phyloP scores from a whole-genome alignment of 768 basidiomycete genomes.

The Botryobasidium botryosum region DNA sequence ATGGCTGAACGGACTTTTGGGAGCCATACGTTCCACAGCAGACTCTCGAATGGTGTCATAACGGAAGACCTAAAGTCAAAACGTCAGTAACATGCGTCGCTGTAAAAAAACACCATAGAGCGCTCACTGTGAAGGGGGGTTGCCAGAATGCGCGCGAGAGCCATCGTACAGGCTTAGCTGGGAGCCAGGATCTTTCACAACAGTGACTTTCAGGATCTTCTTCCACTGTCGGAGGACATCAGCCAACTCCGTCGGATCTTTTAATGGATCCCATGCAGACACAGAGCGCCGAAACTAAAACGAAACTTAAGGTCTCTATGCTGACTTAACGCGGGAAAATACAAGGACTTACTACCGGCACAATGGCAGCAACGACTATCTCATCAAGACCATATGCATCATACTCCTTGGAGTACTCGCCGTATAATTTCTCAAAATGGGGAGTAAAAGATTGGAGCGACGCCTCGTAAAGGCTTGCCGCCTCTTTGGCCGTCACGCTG shows the following conservation, averaged over 20 bases:
- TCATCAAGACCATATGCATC: conserved; percentile 71
- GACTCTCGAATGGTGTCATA: conserved; percentile 92
- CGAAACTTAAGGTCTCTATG: not conserved
- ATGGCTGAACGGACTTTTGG: conserved; percentile 85
- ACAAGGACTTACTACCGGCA: conserved; percentile 39
- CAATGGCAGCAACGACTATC: conserved; percentile 81
- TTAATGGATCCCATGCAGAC: conserved; percentile 66
- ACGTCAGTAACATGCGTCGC: not conserved
- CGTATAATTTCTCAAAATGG: conserved; percentile 52
- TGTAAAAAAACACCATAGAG: not conserved
- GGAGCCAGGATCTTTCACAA: too few relatives aligned
- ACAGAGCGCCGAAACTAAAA: conserved; percentile 50
- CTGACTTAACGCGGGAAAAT: not conserved
- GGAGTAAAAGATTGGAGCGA: conserved; percentile 59
- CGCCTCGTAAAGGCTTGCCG: conserved; percentile 43
- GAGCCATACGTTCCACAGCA: conserved; percentile 91
- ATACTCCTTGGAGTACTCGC: conserved; percentile 57
- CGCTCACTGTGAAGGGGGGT: not conserved
- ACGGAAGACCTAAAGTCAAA: conserved; percentile 10
- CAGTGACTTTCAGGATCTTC: conserved; percentile 46
- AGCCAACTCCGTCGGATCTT: conserved; percentile 47
- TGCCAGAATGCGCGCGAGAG: not conserved
- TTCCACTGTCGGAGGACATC: conserved; percentile 43
- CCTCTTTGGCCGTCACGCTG: conserved; percentile 41
- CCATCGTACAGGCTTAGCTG: too few relatives aligned